Evolutionary conservation across 2,329 filamentous ascomycete species (phyloP), one percentile per base, ranked within the genome.

Genomic region (Fusarium veterinarium): DNA sequence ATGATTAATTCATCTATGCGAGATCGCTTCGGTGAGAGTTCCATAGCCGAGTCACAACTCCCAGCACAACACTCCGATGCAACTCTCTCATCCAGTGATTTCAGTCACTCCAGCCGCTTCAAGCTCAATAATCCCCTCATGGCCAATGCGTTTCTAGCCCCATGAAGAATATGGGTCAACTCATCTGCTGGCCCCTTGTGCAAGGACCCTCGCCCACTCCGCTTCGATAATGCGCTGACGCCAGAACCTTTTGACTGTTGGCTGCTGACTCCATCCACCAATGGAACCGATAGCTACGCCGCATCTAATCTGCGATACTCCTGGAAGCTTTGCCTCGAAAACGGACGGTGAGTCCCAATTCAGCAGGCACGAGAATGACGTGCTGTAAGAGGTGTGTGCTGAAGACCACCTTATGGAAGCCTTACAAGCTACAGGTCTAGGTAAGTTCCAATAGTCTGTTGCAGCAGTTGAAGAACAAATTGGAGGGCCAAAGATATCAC

Each of bases 81-180:
- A 42, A 16, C 40, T 42, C 25, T 51, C 31, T 51, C 30, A 23
- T 35, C 31, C 48, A 35, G 31, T 35, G 48, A 35, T n/a, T 53
- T 40, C 23, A 38, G 33, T 53, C 33, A 38, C 23, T 38, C 17
- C 14, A 49, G 48, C 49, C 41, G 40, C 38, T 49, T 53, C 35
- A 14, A 59, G 44, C 48, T 41, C 60, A 56, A 59, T 64, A 73
- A 74, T 72, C 55, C 51, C 71, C 71, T 71, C 71, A 74, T 74
- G 62, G 62, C 58, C 62, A 71, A 67, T 71, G 70, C 70, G 58
- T 64, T 59, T 46, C 56, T 51, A 38, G 41, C 35, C 51, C 33
- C 52, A 52, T 44, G 44, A 55, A 52, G 52, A 40, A 40, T 58
- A 67, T 64, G 69, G 67, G 40, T 65, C 68, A 67, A 31, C 60